Conservation (phyloP, 768 basidiomycete genomes). For the Boletus edulis region DNA sequence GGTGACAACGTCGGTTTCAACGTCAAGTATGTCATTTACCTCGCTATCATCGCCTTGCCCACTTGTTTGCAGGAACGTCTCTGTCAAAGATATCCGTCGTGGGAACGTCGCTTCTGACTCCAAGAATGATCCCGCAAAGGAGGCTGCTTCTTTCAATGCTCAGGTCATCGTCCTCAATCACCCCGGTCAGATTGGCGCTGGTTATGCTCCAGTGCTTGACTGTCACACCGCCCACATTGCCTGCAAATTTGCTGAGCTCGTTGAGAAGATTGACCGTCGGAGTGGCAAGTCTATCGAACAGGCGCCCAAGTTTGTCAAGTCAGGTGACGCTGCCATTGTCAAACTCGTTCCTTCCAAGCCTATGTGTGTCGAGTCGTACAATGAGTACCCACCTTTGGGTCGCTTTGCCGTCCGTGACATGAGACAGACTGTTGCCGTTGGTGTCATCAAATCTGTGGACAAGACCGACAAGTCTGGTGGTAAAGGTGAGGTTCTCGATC, state of each 20-base stretch:
- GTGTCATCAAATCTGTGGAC: constrained; percentile 97
- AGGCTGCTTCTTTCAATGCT: constrained; percentile 98
- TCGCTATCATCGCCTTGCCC: neutral
- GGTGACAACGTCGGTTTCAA: constrained; percentile 99
- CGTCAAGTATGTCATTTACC: constrained; percentile 68
- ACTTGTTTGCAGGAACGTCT: constrained; percentile 77
- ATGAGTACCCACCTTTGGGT: constrained; percentile 98
- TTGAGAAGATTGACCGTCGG: constrained; percentile 99
- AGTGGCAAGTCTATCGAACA: constrained; percentile 91
- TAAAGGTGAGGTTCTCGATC: constrained; percentile 57
- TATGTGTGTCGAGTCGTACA: constrained; percentile 92
- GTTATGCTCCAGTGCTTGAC: constrained; percentile 98
- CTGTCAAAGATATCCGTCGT: constrained; percentile 99
- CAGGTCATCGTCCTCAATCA: constrained; percentile 99
- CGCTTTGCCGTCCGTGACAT: constrained; percentile 99
- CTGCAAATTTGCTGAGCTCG: constrained; percentile 97
- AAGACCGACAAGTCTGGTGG: constrained; percentile 89
- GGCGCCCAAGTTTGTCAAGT: constrained; percentile 97
- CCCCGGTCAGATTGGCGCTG: constrained; percentile 99
- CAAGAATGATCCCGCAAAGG: constrained; percentile 99
- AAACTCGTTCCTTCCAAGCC: constrained; percentile 97
- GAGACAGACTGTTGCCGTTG: constrained; percentile 98
- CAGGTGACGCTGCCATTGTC: constrained; percentile 98
- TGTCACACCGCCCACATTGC: constrained; percentile 99
- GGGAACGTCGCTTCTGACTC: constrained; percentile 99